Percentiles rank a stretch among this genome's conserved stretches.
phyloP scores from a whole-genome alignment of 805 yeast genomes.

The Candida berthetii region DNA sequence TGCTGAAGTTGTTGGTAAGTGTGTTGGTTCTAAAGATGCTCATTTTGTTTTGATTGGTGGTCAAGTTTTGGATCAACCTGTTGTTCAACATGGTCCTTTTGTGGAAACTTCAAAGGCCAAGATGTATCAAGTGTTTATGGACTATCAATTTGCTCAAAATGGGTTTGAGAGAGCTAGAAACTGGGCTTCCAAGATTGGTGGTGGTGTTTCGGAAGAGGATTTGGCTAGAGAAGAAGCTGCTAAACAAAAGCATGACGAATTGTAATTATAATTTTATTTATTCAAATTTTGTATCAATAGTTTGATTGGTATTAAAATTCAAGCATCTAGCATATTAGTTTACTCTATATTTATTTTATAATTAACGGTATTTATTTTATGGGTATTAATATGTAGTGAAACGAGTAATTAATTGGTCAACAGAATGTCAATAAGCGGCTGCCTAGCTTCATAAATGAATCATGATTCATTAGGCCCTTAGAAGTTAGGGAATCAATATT shows the following conservation, averaged over 20 bases:
- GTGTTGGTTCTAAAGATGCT: slow-evolving; percentile 36
- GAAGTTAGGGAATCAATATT: no score
- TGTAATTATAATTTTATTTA: background rate
- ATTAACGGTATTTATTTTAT: no score
- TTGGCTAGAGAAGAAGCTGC: background rate
- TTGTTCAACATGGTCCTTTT: slow-evolving; percentile 89
- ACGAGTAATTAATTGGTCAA: no score
- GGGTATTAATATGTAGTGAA: no score
- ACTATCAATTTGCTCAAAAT: slow-evolving; percentile 61
- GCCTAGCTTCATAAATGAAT: no score
- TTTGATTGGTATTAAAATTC: no score
- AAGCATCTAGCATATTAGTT: no score
- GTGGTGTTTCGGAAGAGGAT: slow-evolving; percentile 27
- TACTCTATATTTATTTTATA: no score
- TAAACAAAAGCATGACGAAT: background rate
- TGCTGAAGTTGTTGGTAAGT: slow-evolving; percentile 45
- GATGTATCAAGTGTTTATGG: slow-evolving; percentile 63
- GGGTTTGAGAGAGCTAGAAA: slow-evolving; percentile 64
- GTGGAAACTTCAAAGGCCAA: slow-evolving; percentile 67
- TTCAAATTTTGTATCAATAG: background rate
- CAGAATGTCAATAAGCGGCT: no score
- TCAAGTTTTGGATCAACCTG: slow-evolving; percentile 61
- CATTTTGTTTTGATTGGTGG: slow-evolving; percentile 78
- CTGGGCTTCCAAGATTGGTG: slow-evolving; percentile 42
- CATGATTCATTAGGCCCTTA: no score